Evolutionary conservation across 2,329 filamentous ascomycete species (phyloP), one percentile per base, ranked within the genome.

Genomic region (Thielaviopsis euricoi): DNA sequence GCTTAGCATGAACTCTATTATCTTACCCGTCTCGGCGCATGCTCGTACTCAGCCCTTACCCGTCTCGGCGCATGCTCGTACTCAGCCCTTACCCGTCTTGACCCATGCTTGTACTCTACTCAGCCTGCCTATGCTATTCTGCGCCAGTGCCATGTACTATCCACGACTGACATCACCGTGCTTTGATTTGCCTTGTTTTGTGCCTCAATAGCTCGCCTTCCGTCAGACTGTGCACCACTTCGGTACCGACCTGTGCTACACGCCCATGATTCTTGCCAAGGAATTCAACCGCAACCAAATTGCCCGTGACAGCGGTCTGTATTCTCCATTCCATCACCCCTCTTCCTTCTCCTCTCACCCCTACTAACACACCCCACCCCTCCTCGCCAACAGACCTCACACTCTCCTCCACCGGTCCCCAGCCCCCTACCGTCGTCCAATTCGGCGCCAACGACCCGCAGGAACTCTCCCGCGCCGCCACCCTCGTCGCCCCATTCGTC

Each of bases 251-350:
- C 67, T 87, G 6, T 81, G 78, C 62, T 87, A 83, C 78, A 86
- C 83, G 1, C 84, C 84, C 50, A 87, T 87, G 84, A 80, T 85
- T 57, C 71, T 85, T 2, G 81, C 82, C 55, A 85, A 84, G 64
- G 82, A 85, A 65, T 85, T 85, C 67, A 84, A 84, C 69, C 74
- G 82, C 23, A 83, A 73, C 64, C 66, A 69, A 21, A 70, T 78
- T 62, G 82, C 82, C 54, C 73, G 82, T 58, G 78, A 83, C 61
- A 81, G 78, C 65, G 81, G 78, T 80, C 62, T 53, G 69, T 65
- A 33, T 6, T 5, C 17, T 15, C 37, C 15, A 12, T n/a, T 46
- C 23, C 43, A 25, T n/a, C 33, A 29, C 40, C 33, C n/a, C 23
- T 15, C 4, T 22, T 25, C 40, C 12, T 33, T 29, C 33, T 7